A percentile compares a stretch with the other conserved stretches of the same genome.
phyloP scores from a whole-genome alignment of 2,329 filamentous ascomycete genomes.

The Monilinia fructicola region DNA sequence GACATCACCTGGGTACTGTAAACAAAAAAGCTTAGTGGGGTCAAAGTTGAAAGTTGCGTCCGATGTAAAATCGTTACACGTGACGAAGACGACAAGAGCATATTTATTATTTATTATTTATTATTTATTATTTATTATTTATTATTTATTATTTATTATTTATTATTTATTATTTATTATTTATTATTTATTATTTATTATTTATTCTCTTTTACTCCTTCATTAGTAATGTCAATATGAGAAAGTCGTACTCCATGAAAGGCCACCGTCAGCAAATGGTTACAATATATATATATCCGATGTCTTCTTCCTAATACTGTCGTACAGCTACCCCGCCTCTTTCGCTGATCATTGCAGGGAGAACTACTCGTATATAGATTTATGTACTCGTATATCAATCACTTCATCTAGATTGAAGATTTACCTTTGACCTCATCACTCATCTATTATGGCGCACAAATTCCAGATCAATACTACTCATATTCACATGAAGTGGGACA shows the following conservation, averaged over 20 bases:
- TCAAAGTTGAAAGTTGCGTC: neutral
- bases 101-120: no score
- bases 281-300: neutral
- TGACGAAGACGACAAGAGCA: neutral
- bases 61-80: neutral
- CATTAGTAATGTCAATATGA: no score
- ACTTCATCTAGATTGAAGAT: neutral
- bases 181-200: no score
- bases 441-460: constrained; percentile 26
- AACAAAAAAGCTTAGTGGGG: constrained; percentile 16
- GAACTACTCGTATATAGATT: neutral
- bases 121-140: no score
- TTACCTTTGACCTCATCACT: neutral
- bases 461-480: constrained; percentile 31
- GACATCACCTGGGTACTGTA: neutral
- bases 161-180: no score
- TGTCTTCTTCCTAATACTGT: neutral
- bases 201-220: no score
- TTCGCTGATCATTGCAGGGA: neutral
- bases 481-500: constrained; percentile 51
- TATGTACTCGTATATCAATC: neutral
- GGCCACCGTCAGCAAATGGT: no score
- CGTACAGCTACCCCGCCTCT: constrained; percentile 7
- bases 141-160: no score
- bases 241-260: no score